Percentiles rank a stretch among this genome's conserved stretches.
Evolutionary conservation across 345 rosid genomes (phyloP).

Genomic region (Capsella bursapastoris): DNA sequence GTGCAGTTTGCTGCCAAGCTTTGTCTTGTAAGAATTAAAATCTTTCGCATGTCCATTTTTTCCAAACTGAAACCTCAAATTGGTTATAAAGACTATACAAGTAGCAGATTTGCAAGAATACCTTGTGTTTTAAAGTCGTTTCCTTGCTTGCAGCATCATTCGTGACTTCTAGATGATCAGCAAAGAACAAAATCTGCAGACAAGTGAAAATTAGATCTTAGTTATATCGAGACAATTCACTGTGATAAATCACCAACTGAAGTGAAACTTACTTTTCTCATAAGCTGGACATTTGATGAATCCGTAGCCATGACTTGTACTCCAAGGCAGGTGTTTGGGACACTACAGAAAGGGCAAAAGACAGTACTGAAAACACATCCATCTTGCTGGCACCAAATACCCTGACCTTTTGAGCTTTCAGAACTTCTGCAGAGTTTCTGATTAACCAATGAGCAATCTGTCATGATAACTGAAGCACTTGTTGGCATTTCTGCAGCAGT

Average conservation of each 20-base stretch:
- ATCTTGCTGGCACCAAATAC: conserved; percentile 83
- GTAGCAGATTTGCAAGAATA: conserved; percentile 34
- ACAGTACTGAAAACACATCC: conserved; percentile 83
- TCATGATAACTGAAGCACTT: conserved; percentile 59
- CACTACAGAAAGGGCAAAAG: conserved; percentile 79
- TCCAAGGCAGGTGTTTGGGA: conserved; percentile 66
- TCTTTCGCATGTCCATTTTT: neutral
- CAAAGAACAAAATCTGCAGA: conserved; percentile 65
- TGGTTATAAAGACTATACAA: neutral
- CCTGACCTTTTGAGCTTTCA: conserved; percentile 50
- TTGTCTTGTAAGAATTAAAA: neutral
- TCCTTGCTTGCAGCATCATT: conserved; percentile 46
- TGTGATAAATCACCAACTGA: conserved; percentile 3
- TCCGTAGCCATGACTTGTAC: conserved; percentile 83
- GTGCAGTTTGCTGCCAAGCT: conserved; percentile 3
- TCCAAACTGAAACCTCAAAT: conserved; percentile 1
- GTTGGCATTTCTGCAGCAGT: conserved; percentile 43
- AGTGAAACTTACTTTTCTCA: conserved; percentile 59
- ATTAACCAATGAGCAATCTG: conserved; percentile 64
- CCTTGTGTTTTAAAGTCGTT: conserved; percentile 44
- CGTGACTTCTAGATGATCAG: conserved; percentile 54
- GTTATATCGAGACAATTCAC: conserved; percentile 1
- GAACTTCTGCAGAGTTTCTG: conserved; percentile 50
- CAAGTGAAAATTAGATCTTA: conserved; percentile 3
- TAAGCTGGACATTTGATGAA: conserved; percentile 72